Conservation (phyloP, 345 rosid genomes). For the Excoecaria cochinchinensis region DNA sequence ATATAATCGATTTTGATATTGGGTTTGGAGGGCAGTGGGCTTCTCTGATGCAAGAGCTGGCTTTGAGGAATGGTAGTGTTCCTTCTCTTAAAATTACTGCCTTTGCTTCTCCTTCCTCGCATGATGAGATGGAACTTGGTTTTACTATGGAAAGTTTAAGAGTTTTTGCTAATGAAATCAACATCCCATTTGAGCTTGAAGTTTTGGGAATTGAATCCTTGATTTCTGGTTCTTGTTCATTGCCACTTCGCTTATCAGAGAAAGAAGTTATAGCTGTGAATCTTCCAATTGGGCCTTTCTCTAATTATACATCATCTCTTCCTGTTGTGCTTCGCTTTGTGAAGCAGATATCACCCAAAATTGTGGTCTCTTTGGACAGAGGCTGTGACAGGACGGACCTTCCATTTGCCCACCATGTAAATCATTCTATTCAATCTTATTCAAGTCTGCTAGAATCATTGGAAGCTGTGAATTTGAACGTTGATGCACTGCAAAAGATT, state of each 20-base stretch:
- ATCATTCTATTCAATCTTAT: slow-evolving; percentile 27
- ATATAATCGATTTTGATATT: slow-evolving; percentile 82
- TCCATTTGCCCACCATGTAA: slow-evolving; percentile 27
- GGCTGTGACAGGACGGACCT: slow-evolving; percentile 29
- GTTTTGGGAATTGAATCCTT: slow-evolving; percentile 57
- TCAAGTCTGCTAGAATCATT: slow-evolving; percentile 26
- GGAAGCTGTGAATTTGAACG: slow-evolving; percentile 29
- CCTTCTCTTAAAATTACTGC: slow-evolving; percentile 68
- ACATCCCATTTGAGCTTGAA: slow-evolving; percentile 64
- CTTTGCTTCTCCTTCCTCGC: slow-evolving; percentile 53
- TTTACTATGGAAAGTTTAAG: slow-evolving; percentile 73
- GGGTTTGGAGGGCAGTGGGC: slow-evolving; percentile 96
- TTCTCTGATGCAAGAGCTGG: slow-evolving; percentile 93
- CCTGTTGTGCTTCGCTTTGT: slow-evolving; percentile 25
- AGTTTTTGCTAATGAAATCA: slow-evolving; percentile 67
- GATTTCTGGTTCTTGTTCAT: slow-evolving; percentile 47
- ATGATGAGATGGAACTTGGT: slow-evolving; percentile 58
- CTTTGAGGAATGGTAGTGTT: slow-evolving; percentile 45
- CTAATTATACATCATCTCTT: slow-evolving; percentile 48
- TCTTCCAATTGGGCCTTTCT: slow-evolving; percentile 61
- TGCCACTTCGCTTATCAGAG: slow-evolving; percentile 30
- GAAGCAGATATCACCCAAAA: slow-evolving; percentile 29
- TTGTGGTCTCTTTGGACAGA: slow-evolving; percentile 30
- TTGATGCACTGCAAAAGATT: slow-evolving; percentile 23
- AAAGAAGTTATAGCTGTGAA: slow-evolving; percentile 73